phyloP scores from a whole-genome alignment of 306 rosid genomes.

The Lupinus albus region DNA sequence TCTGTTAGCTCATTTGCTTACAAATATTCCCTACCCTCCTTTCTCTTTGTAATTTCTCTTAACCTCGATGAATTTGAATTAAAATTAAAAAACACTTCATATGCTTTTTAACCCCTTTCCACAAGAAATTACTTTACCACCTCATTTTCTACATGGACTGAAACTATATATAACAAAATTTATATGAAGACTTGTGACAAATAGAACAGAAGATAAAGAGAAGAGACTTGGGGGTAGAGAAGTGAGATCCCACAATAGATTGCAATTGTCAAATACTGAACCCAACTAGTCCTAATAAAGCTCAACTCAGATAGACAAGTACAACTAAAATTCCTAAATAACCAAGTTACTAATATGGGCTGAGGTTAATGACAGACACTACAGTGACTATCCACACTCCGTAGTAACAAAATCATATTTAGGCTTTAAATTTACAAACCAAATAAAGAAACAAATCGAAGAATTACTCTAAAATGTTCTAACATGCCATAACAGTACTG shows the following conservation, averaged over 20 bases:
- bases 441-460: too few relatives aligned
- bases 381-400: too few relatives aligned
- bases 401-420: too few relatives aligned
- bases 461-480: too few relatives aligned
- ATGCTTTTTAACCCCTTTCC: too few relatives aligned
- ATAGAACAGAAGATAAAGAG: background rate
- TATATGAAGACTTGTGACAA: background rate
- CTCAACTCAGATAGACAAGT: too few relatives aligned
- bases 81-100: too few relatives aligned
- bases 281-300: background rate
- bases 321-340: background rate
- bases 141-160: background rate
- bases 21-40: background rate
- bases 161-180: background rate
- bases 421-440: too few relatives aligned
- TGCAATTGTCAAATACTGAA: slow-evolving; percentile 1
- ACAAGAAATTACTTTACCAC: background rate
- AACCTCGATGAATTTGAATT: background rate
- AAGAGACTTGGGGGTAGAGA: background rate
- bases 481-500: too few relatives aligned
- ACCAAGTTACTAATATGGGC: background rate
- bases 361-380: too few relatives aligned
- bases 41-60: background rate
- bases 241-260: background rate
- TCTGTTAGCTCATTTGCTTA: background rate